phyloP scores from a whole-genome alignment of 2,329 filamentous ascomycete genomes.

The Scytalidium lignicola region DNA sequence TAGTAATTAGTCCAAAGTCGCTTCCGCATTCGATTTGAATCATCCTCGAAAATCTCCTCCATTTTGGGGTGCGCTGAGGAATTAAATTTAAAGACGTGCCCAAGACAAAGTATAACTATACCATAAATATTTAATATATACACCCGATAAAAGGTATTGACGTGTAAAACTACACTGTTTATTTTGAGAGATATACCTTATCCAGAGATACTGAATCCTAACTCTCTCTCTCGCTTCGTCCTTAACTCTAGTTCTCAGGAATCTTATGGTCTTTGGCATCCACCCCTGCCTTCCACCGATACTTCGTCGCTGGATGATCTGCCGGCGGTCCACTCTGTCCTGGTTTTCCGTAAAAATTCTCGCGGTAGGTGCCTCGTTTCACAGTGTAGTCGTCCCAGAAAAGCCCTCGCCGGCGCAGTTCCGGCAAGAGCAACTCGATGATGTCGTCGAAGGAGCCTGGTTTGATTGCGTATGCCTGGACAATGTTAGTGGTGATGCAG shows the following conservation, averaged over 20 bases:
- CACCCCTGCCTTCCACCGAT: conserved; percentile 33
- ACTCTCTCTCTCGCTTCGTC: too few relatives aligned
- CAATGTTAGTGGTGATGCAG: conserved; percentile 63
- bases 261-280: not conserved
- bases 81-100: too few relatives aligned
- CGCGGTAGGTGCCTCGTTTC: conserved; percentile 53
- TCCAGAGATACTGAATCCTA: too few relatives aligned
- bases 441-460: conserved; percentile 65
- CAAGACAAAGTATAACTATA: too few relatives aligned
- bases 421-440: conserved; percentile 59
- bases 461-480: conserved; percentile 61
- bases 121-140: too few relatives aligned
- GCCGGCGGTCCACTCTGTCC: conserved; percentile 45
- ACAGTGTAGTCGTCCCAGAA: conserved; percentile 48
- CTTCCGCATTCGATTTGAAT: too few relatives aligned
- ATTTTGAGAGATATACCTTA: too few relatives aligned
- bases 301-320: conserved; percentile 42
- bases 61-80: too few relatives aligned
- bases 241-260: conserved; percentile 8
- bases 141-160: too few relatives aligned
- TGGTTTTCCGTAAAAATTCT: conserved; percentile 50
- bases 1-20: too few relatives aligned
- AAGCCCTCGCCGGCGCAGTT: conserved; percentile 52
- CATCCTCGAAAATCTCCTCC: too few relatives aligned
- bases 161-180: too few relatives aligned